Percentiles rank a stretch among this genome's conserved stretches.
Evolutionary conservation across 768 basidiomycete genomes (phyloP).

Genomic region (Dentipellis fragilis): DNA sequence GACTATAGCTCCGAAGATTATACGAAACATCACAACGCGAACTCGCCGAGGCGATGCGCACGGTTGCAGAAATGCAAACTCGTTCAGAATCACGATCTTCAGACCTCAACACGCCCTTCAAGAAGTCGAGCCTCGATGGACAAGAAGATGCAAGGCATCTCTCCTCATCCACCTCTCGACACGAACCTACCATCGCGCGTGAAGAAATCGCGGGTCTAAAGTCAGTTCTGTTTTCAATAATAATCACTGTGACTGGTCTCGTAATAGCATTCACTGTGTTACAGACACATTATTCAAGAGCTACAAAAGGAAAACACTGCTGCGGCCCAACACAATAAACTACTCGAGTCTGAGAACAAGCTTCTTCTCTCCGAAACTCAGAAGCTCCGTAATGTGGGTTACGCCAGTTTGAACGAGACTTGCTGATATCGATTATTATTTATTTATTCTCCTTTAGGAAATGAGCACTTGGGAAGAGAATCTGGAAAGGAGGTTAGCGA

Average conservation of each 20-base stretch:
- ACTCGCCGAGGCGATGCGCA: too few relatives aligned
- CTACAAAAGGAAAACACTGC: slow-evolving; percentile 72
- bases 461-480: slow-evolving; percentile 70
- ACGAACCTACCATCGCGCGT: slow-evolving; percentile 13
- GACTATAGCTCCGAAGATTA: too few relatives aligned
- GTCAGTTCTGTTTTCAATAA: slow-evolving; percentile 27
- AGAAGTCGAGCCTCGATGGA: too few relatives aligned
- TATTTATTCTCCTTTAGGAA: slow-evolving; percentile 33
- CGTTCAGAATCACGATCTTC: too few relatives aligned
- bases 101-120: too few relatives aligned
- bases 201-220: slow-evolving; percentile 82
- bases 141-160: too few relatives aligned
- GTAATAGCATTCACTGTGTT: background rate
- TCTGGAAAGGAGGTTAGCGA: slow-evolving; percentile 48
- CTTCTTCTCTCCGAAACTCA: slow-evolving; percentile 55
- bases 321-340: slow-evolving; percentile 50
- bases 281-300: slow-evolving; percentile 79
- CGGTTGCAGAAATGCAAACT: too few relatives aligned
- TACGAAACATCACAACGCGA: too few relatives aligned
- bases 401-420: background rate
- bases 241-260: background rate
- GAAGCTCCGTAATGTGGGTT: slow-evolving; percentile 59
- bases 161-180: too few relatives aligned
- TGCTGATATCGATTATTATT: background rate
- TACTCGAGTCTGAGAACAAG: slow-evolving; percentile 72